Evolutionary conservation across 192 early-diverging fungal species (phyloP).

Genomic region (Gamsiella multidivaricata): DNA sequence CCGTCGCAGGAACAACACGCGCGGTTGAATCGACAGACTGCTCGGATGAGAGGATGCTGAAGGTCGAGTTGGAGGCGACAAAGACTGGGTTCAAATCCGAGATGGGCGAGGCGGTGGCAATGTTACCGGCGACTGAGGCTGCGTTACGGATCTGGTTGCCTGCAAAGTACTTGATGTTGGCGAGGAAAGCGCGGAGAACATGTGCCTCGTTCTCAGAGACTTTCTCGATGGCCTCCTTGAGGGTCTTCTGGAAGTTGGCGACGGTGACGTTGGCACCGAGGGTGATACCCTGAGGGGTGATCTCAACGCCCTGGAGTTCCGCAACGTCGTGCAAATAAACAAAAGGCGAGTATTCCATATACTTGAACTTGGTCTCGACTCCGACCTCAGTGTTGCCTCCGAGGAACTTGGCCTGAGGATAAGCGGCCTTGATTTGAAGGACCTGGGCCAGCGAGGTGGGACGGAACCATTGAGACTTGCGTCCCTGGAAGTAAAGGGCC

Average conservation of each 20-base stretch:
- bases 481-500: conserved; percentile 63
- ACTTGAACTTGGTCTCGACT: conserved; percentile 83
- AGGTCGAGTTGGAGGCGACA: conserved; percentile 69
- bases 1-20: conserved; percentile 67
- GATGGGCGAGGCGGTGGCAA: conserved; percentile 89
- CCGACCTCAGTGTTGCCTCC: conserved; percentile 88
- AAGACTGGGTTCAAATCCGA: conserved; percentile 91
- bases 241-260: conserved; percentile 65
- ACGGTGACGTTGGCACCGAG: conserved; percentile 79
- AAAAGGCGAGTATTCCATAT: conserved; percentile 68
- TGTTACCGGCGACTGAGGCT: conserved; percentile 86
- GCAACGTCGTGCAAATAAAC: conserved; percentile 75
- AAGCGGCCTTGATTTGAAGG: conserved; percentile 60
- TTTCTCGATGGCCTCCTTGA: conserved; percentile 55
- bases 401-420: conserved; percentile 80
- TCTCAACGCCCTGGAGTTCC: conserved; percentile 69
- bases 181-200: conserved; percentile 72
- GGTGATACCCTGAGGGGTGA: conserved; percentile 54
- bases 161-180: conserved; percentile 84
- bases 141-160: conserved; percentile 90
- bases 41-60: conserved; percentile 59
- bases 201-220: conserved; percentile 59
- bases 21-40: conserved; percentile 46
- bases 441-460: conserved; percentile 65
- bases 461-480: conserved; percentile 68